These are phyloP conservation scores for Acanthamoeba sp. DNA, from an alignment of 208 protist species.

Conservation along the genomic window DNA sequence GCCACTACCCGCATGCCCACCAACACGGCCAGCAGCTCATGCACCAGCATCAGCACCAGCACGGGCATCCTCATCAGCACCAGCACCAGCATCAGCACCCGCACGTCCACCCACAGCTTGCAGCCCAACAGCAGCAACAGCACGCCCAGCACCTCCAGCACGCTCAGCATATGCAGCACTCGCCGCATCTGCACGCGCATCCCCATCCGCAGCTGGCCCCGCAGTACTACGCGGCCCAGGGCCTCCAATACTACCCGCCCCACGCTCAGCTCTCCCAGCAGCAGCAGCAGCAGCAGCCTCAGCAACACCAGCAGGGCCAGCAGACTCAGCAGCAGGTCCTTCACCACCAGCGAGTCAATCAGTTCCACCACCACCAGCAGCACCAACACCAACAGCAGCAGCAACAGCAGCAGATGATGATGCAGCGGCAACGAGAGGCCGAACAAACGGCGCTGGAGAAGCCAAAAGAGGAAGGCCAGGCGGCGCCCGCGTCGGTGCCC, in stretches of 20 bases:
- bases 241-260: neutral
- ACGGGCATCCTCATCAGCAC: too few relatives aligned
- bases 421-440: neutral
- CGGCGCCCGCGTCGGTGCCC: neutral
- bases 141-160: conserved; percentile 25
- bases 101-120: conserved; percentile 16
- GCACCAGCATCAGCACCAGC: neutral
- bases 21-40: neutral
- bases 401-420: neutral
- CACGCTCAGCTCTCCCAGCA: neutral
- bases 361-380: conserved; percentile 7
- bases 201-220: conserved; percentile 8
- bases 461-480: neutral
- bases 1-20: neutral
- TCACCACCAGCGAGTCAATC: neutral
- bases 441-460: neutral
- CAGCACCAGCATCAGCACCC: conserved; percentile 15
- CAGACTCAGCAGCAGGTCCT: neutral
- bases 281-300: neutral
- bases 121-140: neutral
- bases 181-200: conserved; percentile 31
- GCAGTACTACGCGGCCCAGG: conserved; percentile 2
- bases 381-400: neutral
- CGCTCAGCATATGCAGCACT: neutral
- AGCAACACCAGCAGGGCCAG: neutral